Percentiles rank a stretch among this genome's conserved stretches.
These are phyloP conservation scores for Hygrophila difformis DNA, from an alignment of 257 asterid species.

Conservation along the genomic window DNA sequence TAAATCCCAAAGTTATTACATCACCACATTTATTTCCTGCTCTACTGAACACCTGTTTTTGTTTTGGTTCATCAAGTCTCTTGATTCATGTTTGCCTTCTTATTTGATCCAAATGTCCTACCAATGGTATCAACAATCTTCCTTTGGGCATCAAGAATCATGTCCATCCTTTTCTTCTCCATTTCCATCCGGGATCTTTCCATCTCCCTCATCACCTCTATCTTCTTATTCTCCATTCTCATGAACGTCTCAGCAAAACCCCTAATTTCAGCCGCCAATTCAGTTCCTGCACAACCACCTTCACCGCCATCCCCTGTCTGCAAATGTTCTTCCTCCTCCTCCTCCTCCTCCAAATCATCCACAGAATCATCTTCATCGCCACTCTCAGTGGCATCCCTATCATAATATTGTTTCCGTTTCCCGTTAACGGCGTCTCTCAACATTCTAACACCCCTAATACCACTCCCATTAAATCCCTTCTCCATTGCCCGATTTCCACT, in stretches of 20 bases:
- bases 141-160: constrained; percentile 71
- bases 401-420: constrained; percentile 28
- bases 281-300: constrained; percentile 32
- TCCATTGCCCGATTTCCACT: constrained; percentile 18
- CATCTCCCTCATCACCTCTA: constrained; percentile 70
- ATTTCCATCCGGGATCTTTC: constrained; percentile 64
- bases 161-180: constrained; percentile 84
- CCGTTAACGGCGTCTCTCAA: constrained; percentile 25
- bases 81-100: constrained; percentile 42
- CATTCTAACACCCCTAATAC: constrained; percentile 19
- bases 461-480: constrained; percentile 9
- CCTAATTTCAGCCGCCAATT: constrained; percentile 61
- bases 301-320: constrained; percentile 21
- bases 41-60: too few relatives aligned
- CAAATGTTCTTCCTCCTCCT: constrained; percentile 22
- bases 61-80: constrained; percentile 36
- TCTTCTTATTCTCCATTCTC: constrained; percentile 72
- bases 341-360: constrained; percentile 20
- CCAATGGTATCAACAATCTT: constrained; percentile 56
- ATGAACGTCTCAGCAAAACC: constrained; percentile 71
- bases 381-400: constrained; percentile 23
- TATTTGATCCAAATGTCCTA: constrained; percentile 49
- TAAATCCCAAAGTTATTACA: neutral
- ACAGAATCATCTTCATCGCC: constrained; percentile 27
- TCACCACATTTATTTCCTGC: constrained; percentile 5